phyloP scores from a whole-genome alignment of 495 filamentous ascomycete species.

The Penicillium samsonianum region DNA sequence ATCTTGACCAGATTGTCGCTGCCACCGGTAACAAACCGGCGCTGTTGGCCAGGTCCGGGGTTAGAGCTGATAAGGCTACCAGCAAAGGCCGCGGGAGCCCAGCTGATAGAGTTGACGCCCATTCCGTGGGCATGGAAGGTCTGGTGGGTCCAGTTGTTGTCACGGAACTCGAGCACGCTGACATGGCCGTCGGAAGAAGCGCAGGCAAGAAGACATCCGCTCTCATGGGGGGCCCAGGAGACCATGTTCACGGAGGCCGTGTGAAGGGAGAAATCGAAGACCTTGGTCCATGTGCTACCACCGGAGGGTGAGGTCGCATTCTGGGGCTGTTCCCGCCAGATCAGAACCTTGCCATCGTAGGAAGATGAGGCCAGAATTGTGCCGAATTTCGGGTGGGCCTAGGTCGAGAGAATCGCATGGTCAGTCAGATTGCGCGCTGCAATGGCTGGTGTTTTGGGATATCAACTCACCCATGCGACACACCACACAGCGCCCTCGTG shows the following conservation, averaged over 20 bases:
- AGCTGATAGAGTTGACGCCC: conserved; percentile 92
- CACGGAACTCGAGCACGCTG: conserved; percentile 91
- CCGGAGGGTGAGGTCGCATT: conserved; percentile 46
- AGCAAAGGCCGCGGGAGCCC: conserved; percentile 81
- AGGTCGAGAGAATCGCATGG: conserved; percentile 16
- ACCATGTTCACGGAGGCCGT: conserved; percentile 95
- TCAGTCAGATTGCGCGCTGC: conserved; percentile 20
- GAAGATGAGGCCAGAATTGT: conserved; percentile 92
- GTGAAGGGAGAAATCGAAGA: conserved; percentile 89
- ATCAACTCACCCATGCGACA: conserved; percentile 76
- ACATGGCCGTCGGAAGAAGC: conserved; percentile 92
- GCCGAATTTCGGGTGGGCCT: conserved; percentile 96
- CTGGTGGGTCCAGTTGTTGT: conserved; percentile 81
- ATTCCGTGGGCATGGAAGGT: conserved; percentile 90
- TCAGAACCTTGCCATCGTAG: conserved; percentile 97
- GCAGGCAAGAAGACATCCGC: conserved; percentile 90
- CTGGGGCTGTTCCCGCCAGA: conserved; percentile 86
- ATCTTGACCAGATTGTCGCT: conserved; percentile 91
- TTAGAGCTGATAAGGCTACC: conserved; percentile 76
- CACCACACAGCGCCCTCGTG: conserved; percentile 97
- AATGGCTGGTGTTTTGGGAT: conserved; percentile 1
- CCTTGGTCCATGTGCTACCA: conserved; percentile 67
- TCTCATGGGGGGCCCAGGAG: conserved; percentile 94
- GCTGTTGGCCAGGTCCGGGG: conserved; percentile 58
- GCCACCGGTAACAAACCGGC: conserved; percentile 90